phyloP scores from a whole-genome alignment of 495 filamentous ascomycete species.

The Penicillium steckii region DNA sequence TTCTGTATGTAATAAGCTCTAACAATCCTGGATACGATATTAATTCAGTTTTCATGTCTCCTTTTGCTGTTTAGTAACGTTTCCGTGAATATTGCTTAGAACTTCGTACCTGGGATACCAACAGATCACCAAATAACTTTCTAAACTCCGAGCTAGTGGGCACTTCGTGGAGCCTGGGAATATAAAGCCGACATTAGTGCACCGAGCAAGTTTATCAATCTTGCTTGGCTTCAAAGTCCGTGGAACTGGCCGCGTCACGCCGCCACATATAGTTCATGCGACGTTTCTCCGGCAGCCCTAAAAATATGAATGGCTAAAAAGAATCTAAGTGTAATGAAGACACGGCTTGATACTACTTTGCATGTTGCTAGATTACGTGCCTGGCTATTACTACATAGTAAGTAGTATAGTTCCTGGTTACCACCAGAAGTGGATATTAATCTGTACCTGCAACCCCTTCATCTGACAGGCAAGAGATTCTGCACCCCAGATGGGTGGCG shows the following conservation, averaged over 20 bases:
- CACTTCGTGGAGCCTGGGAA: too few species aligned
- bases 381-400: too few species aligned
- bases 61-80: too few species aligned
- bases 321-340: too few species aligned
- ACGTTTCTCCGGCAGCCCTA: neutral
- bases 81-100: neutral
- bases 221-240: neutral
- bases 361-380: too few species aligned
- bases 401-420: neutral
- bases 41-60: too few species aligned
- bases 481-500: neutral
- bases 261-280: neutral
- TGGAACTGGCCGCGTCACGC: neutral
- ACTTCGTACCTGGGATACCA: neutral
- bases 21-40: too few species aligned
- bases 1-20: too few species aligned
- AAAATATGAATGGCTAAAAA: neutral
- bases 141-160: neutral
- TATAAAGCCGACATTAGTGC: neutral
- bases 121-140: neutral
- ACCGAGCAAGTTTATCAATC: conserved; percentile 1
- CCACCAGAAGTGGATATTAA: too few species aligned
- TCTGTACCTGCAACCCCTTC: too few species aligned
- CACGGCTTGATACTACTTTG: too few species aligned
- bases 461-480: neutral